Evolutionary conservation across 495 filamentous ascomycete genomes (phyloP), one percentile per base, ranked within the genome.

Genomic region (Penicillium cinerascens): DNA sequence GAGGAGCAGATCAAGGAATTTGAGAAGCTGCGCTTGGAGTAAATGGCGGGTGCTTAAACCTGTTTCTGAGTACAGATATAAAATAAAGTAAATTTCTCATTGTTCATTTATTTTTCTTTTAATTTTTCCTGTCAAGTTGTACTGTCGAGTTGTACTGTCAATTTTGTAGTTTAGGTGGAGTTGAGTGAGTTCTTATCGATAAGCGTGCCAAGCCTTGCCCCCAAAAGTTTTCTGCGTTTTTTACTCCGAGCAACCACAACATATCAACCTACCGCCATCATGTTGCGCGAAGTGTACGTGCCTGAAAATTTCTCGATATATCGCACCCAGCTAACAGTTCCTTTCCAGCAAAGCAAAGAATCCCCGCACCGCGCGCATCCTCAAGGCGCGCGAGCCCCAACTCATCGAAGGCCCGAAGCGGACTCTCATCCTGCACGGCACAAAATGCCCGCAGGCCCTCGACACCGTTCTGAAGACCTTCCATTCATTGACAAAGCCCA

Each of bases 381-480:
- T 96, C 61, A 93, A 95, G 66, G 89, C 92, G 70, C 85, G 86
- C 56, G 91, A 85, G 55, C 89, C 95, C n/a, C 95, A 96, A 68
- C 69, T 80, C 45, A 75, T 85, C 68, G 93, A 98, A 75, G 89
- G 92, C 67, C 81, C 89, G 44, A 96, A 96, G 74, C 87, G 77
- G 41, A 85, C 88, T 42, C 84, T 98, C 35, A 83, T 97, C 63
- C 82, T 98, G 56, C 86, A 87, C 54, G 89, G 89, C 56, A 88
- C 87, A 40, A 86, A 83, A 66, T 89, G 87, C 63, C 90, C 87
- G 13, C 79, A 88, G 53, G 71, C 91, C 27, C 75, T 88, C 54
- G 84, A 95, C 70, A 84, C 88, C 56, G 86, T 89, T 37, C 73
- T 96, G 48, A 85, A 81, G 49, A 91, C 96, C 60, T 81, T 98